Percentiles rank a stretch among this genome's conserved stretches.
These are phyloP conservation scores for Sesbania bispinosa DNA, from an alignment of 306 rosid species.

Conservation along the genomic window DNA sequence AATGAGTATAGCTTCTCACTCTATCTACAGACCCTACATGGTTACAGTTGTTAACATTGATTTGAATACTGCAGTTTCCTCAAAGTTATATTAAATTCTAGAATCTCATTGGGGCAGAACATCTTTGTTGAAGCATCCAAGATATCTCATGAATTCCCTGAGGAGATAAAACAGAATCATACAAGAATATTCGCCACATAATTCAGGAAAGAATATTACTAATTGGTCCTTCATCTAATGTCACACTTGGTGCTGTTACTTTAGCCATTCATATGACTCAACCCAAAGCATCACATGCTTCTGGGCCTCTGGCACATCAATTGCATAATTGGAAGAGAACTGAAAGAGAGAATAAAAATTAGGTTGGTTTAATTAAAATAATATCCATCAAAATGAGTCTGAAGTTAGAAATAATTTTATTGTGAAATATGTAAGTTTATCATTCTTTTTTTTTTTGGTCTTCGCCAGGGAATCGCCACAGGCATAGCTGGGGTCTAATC, in stretches of 20 bases:
- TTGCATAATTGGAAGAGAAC: neutral
- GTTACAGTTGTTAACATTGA: too few relatives aligned
- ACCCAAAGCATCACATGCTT: neutral
- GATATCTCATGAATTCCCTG: constrained; percentile 34
- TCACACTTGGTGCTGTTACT: neutral
- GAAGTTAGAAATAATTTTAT: neutral
- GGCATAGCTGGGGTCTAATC: too few relatives aligned
- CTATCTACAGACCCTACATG: neutral
- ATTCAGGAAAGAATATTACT: constrained; percentile 26
- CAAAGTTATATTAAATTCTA: constrained; percentile 3
- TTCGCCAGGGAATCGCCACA: too few relatives aligned
- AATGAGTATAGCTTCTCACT: neutral
- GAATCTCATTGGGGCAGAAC: constrained; percentile 33
- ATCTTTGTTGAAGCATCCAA: constrained; percentile 28
- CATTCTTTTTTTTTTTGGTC: too few relatives aligned
- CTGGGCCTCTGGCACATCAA: constrained; percentile 7
- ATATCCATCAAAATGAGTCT: neutral
- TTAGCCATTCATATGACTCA: constrained; percentile 14
- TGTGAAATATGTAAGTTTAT: neutral
- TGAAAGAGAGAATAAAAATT: neutral
- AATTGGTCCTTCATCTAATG: neutral
- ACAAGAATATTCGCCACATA: constrained; percentile 42
- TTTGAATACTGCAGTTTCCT: constrained; percentile 19
- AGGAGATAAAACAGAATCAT: constrained; percentile 39
- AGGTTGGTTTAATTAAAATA: neutral